Conservation (phyloP, 2,329 filamentous ascomycete genomes). For the Pezicula rhizophila region DNA sequence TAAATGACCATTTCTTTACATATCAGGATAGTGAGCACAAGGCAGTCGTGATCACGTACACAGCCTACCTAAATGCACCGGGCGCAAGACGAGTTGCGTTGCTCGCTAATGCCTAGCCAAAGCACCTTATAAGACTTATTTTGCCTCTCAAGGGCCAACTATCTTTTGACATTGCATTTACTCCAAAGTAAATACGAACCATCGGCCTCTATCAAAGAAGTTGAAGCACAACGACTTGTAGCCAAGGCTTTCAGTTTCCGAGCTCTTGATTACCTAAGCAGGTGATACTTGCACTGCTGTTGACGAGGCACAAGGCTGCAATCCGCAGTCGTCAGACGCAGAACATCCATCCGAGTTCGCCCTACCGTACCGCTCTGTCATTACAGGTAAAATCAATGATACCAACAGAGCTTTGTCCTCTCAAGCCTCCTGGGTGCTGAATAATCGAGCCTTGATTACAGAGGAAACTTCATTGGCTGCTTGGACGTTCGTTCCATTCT, state of each 20-base stretch:
- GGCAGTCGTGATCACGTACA: neutral
- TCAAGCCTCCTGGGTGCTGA: neutral
- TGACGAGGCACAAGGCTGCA: no score
- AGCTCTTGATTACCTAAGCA: no score
- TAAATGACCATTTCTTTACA: neutral
- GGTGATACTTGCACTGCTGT: no score
- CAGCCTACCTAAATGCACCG: neutral
- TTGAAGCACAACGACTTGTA: no score
- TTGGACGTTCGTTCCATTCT: neutral
- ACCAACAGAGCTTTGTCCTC: neutral
- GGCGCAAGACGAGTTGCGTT: neutral
- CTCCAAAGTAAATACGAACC: no score
- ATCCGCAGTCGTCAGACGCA: no score
- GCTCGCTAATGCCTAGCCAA: neutral
- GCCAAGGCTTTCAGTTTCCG: no score
- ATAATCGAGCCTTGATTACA: neutral
- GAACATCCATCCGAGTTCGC: neutral
- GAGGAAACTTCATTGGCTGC: neutral
- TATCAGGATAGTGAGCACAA: neutral
- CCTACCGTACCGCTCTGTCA: neutral
- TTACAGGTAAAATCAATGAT: neutral
- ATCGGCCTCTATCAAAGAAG: no score
- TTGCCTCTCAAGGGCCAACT: no score
- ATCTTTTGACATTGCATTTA: no score
- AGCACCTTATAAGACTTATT: no score